phyloP scores from a whole-genome alignment of 1,139 yeast species.

The Magnusiomyces sp. region DNA sequence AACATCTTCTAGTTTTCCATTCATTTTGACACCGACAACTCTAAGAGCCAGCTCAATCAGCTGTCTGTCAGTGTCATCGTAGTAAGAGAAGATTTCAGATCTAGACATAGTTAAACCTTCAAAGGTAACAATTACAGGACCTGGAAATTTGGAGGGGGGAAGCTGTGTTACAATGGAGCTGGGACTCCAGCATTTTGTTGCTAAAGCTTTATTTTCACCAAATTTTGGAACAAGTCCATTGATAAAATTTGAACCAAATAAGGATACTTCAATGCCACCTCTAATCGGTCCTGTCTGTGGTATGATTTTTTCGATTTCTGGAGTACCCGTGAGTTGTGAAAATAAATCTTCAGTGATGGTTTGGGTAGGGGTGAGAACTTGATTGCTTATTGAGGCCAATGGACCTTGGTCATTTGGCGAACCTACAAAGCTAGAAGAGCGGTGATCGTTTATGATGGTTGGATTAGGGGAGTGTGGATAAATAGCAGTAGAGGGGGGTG shows the following conservation, averaged over 20 bases:
- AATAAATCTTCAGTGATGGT: not conserved
- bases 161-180: conserved; percentile 80
- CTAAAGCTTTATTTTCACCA: conserved; percentile 71
- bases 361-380: too few relatives aligned
- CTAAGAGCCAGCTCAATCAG: conserved; percentile 83
- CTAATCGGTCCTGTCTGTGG: conserved; percentile 90
- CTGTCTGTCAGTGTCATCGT: conserved; percentile 89
- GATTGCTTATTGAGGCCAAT: too few relatives aligned
- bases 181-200: conserved; percentile 90
- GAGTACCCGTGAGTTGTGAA: conserved; percentile 23
- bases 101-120: conserved; percentile 37
- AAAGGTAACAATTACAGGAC: conserved; percentile 80
- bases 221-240: conserved; percentile 75
- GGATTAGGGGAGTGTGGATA: not conserved
- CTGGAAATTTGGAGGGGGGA: conserved; percentile 80
- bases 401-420: too few relatives aligned
- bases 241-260: conserved; percentile 73
- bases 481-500: not conserved
- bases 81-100: conserved; percentile 63
- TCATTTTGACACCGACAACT: conserved; percentile 87
- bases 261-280: conserved; percentile 88
- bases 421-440: too few relatives aligned
- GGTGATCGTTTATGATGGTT: too few relatives aligned
- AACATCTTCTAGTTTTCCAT: conserved; percentile 84
- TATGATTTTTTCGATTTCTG: conserved; percentile 68